Conservation (phyloP, 192 early-diverging fungal species). For the Spizellomyces sp. region DNA sequence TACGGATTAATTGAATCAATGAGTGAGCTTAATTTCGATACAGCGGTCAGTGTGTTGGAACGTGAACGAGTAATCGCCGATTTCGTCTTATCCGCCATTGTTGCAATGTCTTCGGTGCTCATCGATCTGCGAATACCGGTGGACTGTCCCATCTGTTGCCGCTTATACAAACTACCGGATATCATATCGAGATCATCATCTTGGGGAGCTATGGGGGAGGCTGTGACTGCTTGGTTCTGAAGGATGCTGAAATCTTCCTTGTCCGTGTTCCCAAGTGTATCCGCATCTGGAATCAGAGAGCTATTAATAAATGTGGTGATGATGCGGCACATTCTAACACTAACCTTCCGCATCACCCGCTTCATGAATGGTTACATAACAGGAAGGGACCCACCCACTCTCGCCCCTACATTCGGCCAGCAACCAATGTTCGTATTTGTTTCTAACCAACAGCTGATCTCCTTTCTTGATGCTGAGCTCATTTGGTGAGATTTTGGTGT, state of each 20-base stretch:
- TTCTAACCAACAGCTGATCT: constrained; percentile 47
- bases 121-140: too few relatives aligned
- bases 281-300: too few relatives aligned
- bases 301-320: too few relatives aligned
- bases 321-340: neutral
- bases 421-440: constrained; percentile 41
- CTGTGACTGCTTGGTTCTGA: too few relatives aligned
- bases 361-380: constrained; percentile 52
- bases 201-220: too few relatives aligned
- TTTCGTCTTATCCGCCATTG: too few relatives aligned
- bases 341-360: neutral
- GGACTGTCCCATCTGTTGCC: too few relatives aligned
- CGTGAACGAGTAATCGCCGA: neutral
- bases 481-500: constrained; percentile 45
- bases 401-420: constrained; percentile 35
- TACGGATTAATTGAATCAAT: neutral
- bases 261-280: too few relatives aligned
- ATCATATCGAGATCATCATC: too few relatives aligned
- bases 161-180: too few relatives aligned
- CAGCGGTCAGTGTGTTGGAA: constrained; percentile 4
- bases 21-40: neutral
- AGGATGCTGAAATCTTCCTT: too few relatives aligned
- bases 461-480: constrained; percentile 59
- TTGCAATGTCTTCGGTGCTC: too few relatives aligned
- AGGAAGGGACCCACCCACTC: constrained; percentile 61